A percentile compares a stretch with the other conserved stretches of the same genome.
phyloP scores from a whole-genome alignment of 73 alveolate species.

The Paraurostyla sp. region DNA sequence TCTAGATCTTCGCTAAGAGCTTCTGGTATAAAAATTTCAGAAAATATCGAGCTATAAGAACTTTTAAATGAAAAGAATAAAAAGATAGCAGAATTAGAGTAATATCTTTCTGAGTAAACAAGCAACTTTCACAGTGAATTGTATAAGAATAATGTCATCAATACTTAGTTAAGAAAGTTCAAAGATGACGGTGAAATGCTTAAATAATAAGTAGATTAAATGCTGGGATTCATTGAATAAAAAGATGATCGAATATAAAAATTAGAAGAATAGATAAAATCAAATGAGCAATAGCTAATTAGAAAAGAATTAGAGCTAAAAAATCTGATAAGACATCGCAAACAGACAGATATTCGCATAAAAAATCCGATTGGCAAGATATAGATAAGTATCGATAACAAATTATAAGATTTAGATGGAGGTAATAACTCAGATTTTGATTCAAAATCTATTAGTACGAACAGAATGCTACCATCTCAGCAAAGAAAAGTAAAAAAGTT shows the following conservation, averaged over 20 bases:
- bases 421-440: neutral
- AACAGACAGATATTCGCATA: neutral
- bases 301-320: neutral
- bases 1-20: neutral
- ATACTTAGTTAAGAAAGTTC: neutral
- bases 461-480: too few species aligned
- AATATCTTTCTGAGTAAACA: neutral
- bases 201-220: neutral
- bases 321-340: neutral
- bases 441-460: too few species aligned
- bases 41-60: neutral
- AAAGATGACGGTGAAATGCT: neutral
- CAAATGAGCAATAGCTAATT: neutral
- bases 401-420: neutral
- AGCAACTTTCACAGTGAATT: conserved; percentile 31
- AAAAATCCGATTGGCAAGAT: neutral
- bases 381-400: neutral
- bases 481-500: neutral
- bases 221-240: neutral
- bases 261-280: neutral
- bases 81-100: neutral
- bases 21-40: neutral
- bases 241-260: neutral
- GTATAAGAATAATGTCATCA: neutral
- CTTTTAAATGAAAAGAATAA: neutral